Percentiles rank a stretch among this genome's conserved stretches.
These are phyloP conservation scores for Exophiala lecanii-corni DNA, from an alignment of 2,329 filamentous ascomycete species.

Conservation along the genomic window DNA sequence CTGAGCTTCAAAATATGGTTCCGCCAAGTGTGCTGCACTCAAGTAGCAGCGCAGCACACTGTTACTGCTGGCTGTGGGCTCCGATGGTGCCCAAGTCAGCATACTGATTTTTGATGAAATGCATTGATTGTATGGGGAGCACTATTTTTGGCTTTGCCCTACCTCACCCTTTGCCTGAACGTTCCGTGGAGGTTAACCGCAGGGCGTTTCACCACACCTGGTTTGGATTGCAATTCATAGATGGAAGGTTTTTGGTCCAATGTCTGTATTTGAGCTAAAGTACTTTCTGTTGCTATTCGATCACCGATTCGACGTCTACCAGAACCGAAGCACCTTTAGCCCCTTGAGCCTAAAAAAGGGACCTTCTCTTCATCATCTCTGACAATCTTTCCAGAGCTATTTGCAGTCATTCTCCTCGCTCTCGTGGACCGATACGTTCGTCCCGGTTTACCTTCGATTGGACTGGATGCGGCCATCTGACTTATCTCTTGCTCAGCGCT, in stretches of 20 bases:
- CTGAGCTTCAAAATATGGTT: too few species aligned
- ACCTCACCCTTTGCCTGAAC: too few species aligned
- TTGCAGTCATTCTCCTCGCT: slow-evolving; percentile 2
- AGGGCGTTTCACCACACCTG: too few species aligned
- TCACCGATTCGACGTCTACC: background rate
- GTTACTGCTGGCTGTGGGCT: too few species aligned
- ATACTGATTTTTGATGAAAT: too few species aligned
- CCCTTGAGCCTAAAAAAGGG: slow-evolving; percentile 3
- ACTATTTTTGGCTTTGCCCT: too few species aligned
- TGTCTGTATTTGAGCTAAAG: slow-evolving; percentile 1
- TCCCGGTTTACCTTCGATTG: background rate
- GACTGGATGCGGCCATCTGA: background rate
- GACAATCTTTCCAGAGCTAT: background rate
- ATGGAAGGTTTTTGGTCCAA: slow-evolving; percentile 1
- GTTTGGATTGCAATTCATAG: too few species aligned
- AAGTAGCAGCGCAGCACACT: too few species aligned
- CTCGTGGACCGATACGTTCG: background rate
- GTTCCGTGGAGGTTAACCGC: too few species aligned
- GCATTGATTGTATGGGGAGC: too few species aligned
- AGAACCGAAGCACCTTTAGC: background rate
- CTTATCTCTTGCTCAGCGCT: slow-evolving; percentile 2
- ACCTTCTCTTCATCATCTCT: slow-evolving; percentile 1
- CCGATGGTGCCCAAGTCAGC: too few species aligned
- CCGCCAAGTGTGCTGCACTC: too few species aligned
- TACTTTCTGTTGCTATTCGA: slow-evolving; percentile 1